These are phyloP conservation scores for Garcia nutans DNA, from an alignment of 345 rosid genomes.

Conservation along the genomic window DNA sequence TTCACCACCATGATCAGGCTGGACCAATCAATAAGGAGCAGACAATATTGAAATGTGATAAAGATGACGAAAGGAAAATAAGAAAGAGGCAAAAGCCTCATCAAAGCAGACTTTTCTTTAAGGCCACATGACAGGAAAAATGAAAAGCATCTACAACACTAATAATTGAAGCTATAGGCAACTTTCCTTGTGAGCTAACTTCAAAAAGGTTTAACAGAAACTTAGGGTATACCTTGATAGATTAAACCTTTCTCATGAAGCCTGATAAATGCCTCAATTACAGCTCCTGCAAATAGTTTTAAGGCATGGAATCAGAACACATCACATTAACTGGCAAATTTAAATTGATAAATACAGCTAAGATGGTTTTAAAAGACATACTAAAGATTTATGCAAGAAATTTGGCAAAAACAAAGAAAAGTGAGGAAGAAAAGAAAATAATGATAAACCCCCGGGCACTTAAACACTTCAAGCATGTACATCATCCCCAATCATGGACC, in stretches of 20 bases:
- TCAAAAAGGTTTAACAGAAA: slow-evolving; percentile 8
- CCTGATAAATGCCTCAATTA: slow-evolving; percentile 81
- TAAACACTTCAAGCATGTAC: slow-evolving; percentile 1
- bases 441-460: background rate
- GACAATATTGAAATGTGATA: background rate
- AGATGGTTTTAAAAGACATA: background rate
- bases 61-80: background rate
- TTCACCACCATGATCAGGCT: background rate
- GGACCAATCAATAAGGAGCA: background rate
- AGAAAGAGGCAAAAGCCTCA: background rate
- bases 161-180: background rate
- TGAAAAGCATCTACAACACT: background rate
- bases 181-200: background rate
- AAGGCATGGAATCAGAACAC: slow-evolving; percentile 31
- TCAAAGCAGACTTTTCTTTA: background rate
- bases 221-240: slow-evolving; percentile 62
- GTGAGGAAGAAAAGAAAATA: background rate
- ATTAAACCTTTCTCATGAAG: slow-evolving; percentile 95
- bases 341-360: slow-evolving; percentile 1
- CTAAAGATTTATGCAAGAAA: background rate
- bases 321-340: background rate
- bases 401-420: background rate
- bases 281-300: slow-evolving; percentile 64
- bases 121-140: background rate
- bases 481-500: background rate